Base-by-base conservation (phyloP, 1,284 basidiomycete genomes). In the Termitomyces sp. region DNA sequence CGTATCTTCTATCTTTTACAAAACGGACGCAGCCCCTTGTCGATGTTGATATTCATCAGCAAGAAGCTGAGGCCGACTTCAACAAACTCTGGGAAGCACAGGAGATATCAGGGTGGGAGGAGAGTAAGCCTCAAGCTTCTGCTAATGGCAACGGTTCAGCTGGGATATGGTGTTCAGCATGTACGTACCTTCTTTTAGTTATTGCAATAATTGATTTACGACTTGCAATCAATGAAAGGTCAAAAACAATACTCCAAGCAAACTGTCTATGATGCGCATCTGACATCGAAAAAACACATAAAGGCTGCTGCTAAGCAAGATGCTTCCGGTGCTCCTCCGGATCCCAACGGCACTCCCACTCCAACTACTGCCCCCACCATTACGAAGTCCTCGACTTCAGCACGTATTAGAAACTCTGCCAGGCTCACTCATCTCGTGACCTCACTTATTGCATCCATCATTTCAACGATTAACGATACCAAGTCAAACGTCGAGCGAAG, bases 261-360 rank as follows among this genome's bases (percentile, higher is more conserved):
- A 69, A 97, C 96, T 0, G 97, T 99, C 4, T 99, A 95, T 69
- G 93, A 97, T 63, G 95, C 93, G 4, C 97, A 99, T 67, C 73
- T 99, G 45, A 91, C 84, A 8, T 96, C 93, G 28, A 94, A 93
- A 70, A 97, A 94, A 68, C 97, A 99, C 68, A 75, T 91, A 66
- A 99, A 98, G 70, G 90, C 93, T 10, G 78, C 83, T 10, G 83
- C 86, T 48, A 88, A 88, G 61, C 82, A 89, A 60, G 82, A 80
- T 3, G 67, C 72, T 26, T 78, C 80, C 16, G 78, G 73, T 31
- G 72, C 74, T 45, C 76, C 80, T 14, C 60, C 75, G 33, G 81
- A 86, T 60, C 80, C 84, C 5, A 88, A 88, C 62, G 85, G 86
- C 21, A 68, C 75, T 37, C 64, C 74, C 37, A 54, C 71, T 18